Evolutionary conservation across 768 basidiomycete species (phyloP).

Genomic region (Russula sp.): DNA sequence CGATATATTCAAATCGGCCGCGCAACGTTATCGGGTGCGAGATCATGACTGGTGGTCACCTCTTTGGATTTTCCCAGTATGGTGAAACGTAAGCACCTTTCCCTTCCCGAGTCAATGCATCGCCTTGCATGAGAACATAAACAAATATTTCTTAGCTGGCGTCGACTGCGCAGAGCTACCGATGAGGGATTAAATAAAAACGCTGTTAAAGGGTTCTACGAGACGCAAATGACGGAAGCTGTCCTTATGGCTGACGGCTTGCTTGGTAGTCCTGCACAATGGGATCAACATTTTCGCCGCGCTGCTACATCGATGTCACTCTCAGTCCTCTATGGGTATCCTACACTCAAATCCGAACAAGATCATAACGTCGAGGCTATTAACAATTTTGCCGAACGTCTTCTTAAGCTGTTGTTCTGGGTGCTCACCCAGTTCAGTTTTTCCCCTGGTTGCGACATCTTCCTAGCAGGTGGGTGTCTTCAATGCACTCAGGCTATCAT

Average conservation of each 20-base stretch:
- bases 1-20: slow-evolving; percentile 4
- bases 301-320: background rate
- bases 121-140: background rate
- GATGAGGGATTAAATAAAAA: background rate
- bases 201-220: background rate
- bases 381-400: background rate
- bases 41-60: background rate
- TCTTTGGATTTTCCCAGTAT: background rate
- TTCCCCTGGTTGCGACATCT: slow-evolving; percentile 1
- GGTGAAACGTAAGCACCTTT: background rate
- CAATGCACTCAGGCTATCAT: background rate
- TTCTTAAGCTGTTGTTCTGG: background rate
- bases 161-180: background rate
- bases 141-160: background rate
- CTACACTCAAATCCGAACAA: background rate
- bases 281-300: background rate
- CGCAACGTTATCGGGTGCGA: background rate
- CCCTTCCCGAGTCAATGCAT: background rate
- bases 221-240: background rate
- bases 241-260: background rate
- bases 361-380: background rate
- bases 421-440: background rate
- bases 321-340: background rate
- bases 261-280: background rate
- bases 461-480: background rate